Evolutionary conservation across 2,329 filamentous ascomycete genomes (phyloP).

Genomic region (Knoxdaviesia capensis): DNA sequence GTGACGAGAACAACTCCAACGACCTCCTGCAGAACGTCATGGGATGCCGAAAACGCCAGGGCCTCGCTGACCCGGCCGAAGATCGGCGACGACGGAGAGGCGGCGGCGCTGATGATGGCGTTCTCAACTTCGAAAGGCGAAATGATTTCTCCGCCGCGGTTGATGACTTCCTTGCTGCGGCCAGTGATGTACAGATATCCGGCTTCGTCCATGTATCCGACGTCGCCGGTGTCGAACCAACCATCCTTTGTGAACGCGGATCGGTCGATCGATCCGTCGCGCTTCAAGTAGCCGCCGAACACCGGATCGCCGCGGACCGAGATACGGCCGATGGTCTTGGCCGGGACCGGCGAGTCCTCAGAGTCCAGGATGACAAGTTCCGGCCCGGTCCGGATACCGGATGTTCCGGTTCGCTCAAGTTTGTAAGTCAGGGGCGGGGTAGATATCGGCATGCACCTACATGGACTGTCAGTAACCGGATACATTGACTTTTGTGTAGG

Average conservation of each 20-base stretch:
- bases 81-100: constrained; percentile 19
- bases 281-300: constrained; percentile 26
- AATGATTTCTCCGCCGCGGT: constrained; percentile 36
- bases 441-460: constrained; percentile 34
- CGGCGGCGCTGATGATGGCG: constrained; percentile 26
- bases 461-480: background rate
- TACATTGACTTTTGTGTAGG: background rate
- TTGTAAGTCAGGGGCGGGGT: constrained; percentile 30
- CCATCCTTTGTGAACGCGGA: constrained; percentile 24
- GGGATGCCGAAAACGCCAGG: constrained; percentile 30
- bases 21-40: constrained; percentile 33
- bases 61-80: constrained; percentile 24
- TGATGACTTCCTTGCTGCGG: constrained; percentile 35
- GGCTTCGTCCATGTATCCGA: constrained; percentile 28
- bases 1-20: constrained; percentile 32
- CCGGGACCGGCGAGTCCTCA: constrained; percentile 11
- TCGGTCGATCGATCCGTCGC: constrained; percentile 20
- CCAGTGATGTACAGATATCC: constrained; percentile 34
- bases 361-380: constrained; percentile 28
- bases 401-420: constrained; percentile 30
- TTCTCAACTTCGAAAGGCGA: constrained; percentile 39
- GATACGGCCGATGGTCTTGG: constrained; percentile 23
- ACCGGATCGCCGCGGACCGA: constrained; percentile 29
- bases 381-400: constrained; percentile 28
- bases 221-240: constrained; percentile 34